Evolutionary conservation across 2,329 filamentous ascomycete genomes (phyloP).

Genomic region (Didymella exigua): DNA sequence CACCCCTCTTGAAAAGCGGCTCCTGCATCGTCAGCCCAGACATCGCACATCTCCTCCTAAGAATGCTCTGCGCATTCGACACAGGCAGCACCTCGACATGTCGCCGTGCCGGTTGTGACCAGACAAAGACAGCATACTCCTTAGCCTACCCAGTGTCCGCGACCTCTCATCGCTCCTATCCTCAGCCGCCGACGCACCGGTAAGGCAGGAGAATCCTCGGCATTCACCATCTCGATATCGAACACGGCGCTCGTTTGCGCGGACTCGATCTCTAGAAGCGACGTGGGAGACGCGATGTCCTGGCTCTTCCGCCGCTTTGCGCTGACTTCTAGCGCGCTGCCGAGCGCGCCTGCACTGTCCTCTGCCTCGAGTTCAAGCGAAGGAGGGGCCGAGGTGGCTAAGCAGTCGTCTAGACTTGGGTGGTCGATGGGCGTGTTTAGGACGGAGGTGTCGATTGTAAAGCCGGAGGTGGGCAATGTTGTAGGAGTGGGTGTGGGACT

Average conservation of each 20-base stretch:
- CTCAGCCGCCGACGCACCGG: not conserved
- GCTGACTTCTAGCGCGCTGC: not conserved
- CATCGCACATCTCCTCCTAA: too few species aligned
- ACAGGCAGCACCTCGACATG: not conserved
- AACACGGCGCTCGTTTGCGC: not conserved
- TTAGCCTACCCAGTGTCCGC: not conserved
- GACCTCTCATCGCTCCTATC: too few species aligned
- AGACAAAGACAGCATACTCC: not conserved
- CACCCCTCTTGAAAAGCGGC: not conserved
- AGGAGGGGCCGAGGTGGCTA: not conserved
- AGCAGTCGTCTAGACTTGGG: conserved; percentile 1
- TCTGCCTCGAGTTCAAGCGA: not conserved
- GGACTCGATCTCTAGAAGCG: not conserved
- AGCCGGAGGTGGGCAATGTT: not conserved
- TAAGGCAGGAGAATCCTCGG: not conserved
- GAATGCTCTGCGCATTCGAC: not conserved
- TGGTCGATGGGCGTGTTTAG: not conserved
- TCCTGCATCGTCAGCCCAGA: not conserved
- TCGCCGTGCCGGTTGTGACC: not conserved
- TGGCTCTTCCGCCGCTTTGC: not conserved
- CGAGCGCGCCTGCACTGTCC: not conserved
- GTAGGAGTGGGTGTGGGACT: not conserved
- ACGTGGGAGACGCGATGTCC: not conserved
- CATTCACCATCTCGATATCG: not conserved
- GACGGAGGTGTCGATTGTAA: not conserved